phyloP scores from a whole-genome alignment of 2,329 filamentous ascomycete genomes.

The Ophiosphaerella herpotricha region DNA sequence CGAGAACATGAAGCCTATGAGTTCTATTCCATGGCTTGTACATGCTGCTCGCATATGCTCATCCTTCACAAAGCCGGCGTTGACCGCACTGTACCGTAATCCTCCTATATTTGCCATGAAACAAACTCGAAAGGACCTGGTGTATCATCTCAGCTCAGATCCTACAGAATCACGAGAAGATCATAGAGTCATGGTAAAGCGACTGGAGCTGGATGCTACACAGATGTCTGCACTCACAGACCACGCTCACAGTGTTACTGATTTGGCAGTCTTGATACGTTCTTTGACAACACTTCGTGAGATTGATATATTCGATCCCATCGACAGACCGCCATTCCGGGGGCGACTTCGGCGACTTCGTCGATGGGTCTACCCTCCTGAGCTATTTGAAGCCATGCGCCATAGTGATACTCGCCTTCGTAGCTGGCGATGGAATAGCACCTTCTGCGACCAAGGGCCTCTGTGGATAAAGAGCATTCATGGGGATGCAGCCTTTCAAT shows the following conservation, averaged over 20 bases:
- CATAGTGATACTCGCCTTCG: conserved; percentile 52
- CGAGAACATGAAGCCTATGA: conserved; percentile 50
- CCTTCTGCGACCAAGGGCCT: conserved; percentile 46
- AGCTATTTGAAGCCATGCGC: conserved; percentile 68
- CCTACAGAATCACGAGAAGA: conserved; percentile 49
- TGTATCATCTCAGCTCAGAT: conserved; percentile 61
- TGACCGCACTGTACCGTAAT: conserved; percentile 72
- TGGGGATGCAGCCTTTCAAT: conserved; percentile 48
- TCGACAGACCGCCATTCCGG: conserved; percentile 70
- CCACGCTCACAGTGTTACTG: conserved; percentile 58
- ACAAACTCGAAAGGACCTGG: conserved; percentile 52
- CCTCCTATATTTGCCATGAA: conserved; percentile 65
- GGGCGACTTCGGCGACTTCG: conserved; percentile 55
- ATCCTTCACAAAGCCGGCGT: conserved; percentile 71
- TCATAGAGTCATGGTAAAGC: conserved; percentile 73
- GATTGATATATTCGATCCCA: conserved; percentile 72
- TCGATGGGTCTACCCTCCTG: conserved; percentile 70
- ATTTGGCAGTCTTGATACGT: conserved; percentile 63
- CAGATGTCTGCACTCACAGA: conserved; percentile 60
- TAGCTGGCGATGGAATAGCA: conserved; percentile 62
- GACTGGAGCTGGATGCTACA: conserved; percentile 70
- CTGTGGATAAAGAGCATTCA: conserved; percentile 52
- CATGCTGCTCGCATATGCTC: conserved; percentile 64
- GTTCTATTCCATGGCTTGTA: conserved; percentile 65
- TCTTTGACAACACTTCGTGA: conserved; percentile 69